Conservation (phyloP, 768 basidiomycete genomes). For the Russula virescens region DNA sequence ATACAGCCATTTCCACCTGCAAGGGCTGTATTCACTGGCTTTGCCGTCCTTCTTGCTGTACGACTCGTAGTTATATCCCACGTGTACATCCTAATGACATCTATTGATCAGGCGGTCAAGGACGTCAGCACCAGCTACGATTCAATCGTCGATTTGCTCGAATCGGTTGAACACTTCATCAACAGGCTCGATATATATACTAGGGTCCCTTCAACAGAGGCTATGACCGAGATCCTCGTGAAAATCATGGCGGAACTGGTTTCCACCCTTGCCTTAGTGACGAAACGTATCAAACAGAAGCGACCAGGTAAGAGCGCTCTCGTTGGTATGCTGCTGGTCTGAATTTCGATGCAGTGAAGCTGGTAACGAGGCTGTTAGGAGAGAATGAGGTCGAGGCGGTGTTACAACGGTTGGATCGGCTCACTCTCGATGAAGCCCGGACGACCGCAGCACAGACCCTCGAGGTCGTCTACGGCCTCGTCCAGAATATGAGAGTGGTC, state of each 20-base stretch:
- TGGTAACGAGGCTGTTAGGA: not conserved
- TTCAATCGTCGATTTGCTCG: not conserved
- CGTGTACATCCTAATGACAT: not conserved
- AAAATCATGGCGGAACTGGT: constrained; percentile 2
- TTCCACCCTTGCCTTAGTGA: not conserved
- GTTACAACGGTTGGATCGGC: not conserved
- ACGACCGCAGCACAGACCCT: not conserved
- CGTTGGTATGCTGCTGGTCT: not conserved
- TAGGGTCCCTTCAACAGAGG: not conserved
- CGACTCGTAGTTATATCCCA: not conserved
- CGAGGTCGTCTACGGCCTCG: not conserved
- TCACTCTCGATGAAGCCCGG: not conserved
- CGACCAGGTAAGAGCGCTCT: not conserved
- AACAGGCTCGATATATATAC: not conserved
- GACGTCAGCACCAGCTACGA: not conserved
- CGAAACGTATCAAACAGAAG: not conserved
- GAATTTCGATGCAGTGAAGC: not conserved
- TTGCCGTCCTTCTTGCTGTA: not conserved
- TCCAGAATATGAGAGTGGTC: not conserved
- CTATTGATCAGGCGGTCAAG: not conserved
- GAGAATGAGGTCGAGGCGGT: not conserved
- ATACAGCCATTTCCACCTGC: not conserved
- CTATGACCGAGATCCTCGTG: not conserved
- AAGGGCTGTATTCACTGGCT: not conserved
- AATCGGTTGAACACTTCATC: not conserved